Base-by-base conservation (phyloP, 805 yeast species). In the Deakozyma indianensis region DNA sequence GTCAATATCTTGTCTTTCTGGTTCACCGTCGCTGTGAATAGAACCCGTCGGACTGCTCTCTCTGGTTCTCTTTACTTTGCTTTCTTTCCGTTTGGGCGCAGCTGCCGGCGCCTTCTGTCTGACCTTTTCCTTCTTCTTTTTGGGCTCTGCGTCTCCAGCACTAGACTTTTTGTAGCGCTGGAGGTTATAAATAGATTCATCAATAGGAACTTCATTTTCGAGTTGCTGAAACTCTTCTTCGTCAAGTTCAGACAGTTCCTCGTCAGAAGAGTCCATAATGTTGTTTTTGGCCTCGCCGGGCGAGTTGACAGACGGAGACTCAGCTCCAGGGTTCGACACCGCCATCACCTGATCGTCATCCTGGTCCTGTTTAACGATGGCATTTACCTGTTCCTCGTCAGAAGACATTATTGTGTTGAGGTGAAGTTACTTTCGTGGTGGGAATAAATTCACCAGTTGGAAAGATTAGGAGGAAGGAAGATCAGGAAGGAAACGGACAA, bases 231-330 rank as follows among this genome's bases (percentile, higher is more conserved):
- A 50, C 41, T 57, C 59, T 11, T 65, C 67, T 42, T 64, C 68
- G 46, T 63, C 69, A 38, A 66, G 51, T 48, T 66, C 70, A 1
- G 68, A 63, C 16, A 64, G 53, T 35, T 62, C 66, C 22, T 60
- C 62, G 20, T 57, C 60, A 20, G 38, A 32, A 14, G 38, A 32
- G 5, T 57, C 60, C 23, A n/a, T 41, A 11, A 35, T 16, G 21
- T 18, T 20, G 23, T 45, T 21, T 4, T 16, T 35, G 16, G 20
- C 47, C 16, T 18, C 29, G 27, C 23, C 16, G n/a, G n/a, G n/a
- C n/a, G n/a, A n/a, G n/a, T n/a, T n/a, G 14, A 3, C 18, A 27
- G 32, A 51, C 2, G 44, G 47, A 25, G 16, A 42, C 42, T 51
- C 54, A 11, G 45, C 50, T 7, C 35, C 47, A 22, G 43, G 44